Base-by-base conservation (phyloP, 305 asterid species). In the Lippia alba region DNA sequence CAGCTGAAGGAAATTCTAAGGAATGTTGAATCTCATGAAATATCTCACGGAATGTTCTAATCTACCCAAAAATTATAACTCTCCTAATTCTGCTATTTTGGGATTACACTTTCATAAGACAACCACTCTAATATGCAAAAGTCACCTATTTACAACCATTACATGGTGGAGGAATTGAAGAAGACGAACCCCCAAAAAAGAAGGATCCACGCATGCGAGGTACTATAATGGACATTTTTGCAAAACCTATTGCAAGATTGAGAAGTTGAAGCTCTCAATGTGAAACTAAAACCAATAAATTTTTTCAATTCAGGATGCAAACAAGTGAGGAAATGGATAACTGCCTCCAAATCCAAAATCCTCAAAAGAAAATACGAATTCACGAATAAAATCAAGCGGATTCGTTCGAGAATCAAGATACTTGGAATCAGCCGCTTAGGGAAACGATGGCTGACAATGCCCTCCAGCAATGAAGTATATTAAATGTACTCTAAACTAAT, bases 1-100 rank as follows among this genome's bases (percentile, higher is more conserved):
- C 97, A 91, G 81, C 80, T 94, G 76, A 89, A 84, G 73, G 91
- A 91, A 50, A 85, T 94, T 75, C 61, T 94, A 64, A 78, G 74
- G 85, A 83, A 84, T 61, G 81, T 76, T 12, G 86, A 85, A 34
- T 83, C 93, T n/a, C 75, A 83, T 20, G 91, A 86, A 63, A 65
- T 79, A 14, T 76, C 80, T 56, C 81, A 73, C 18, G 93, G 85
- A 70, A 78, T 76, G 78, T 83, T n/a, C n/a, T n/a, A n/a, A n/a
- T n/a, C n/a, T n/a, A n/a, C n/a, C n/a, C n/a, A n/a, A n/a, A n/a
- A n/a, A n/a, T n/a, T n/a, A n/a, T n/a, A n/a, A n/a, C n/a, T n/a
- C n/a, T n/a, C n/a, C n/a, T n/a, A n/a, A n/a, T n/a, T n/a, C n/a
- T n/a, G n/a, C n/a, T n/a, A n/a, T n/a, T n/a, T n/a, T n/a, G n/a